Evolutionary conservation across 179 eudicot genomes (phyloP), one percentile per base, ranked within the genome.

Genomic region (Spinacia oleracea): DNA sequence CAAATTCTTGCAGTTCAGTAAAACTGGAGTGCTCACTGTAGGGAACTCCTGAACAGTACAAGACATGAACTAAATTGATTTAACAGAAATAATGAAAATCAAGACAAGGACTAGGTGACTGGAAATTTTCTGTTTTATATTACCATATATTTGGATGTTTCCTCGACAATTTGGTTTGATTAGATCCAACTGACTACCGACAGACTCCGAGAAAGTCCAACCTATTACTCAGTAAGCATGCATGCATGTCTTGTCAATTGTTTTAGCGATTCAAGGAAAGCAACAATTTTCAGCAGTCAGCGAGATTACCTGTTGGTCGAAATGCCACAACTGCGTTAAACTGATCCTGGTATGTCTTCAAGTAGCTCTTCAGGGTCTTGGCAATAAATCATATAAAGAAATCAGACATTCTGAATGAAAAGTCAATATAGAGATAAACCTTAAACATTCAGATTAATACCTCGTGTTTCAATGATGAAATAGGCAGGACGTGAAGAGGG

Each of bases 1-100:
- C 89, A 78, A 90, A 90, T 76, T 90, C 93, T 84, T 79, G 84
- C 56, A 90, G 81, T 75, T 90, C 93, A 72, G 80, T 82, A 81
- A 88, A 90, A 80, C 90, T 90, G 32, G 93, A 90, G 82, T 90
- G 93, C 83, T 90, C 93, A 71, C 93, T 90, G 38, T 90, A 90
- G 12, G 93, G 93, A 69, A 90, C 91, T 69, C 93, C 93, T 90
- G 88, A 80, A 81, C 25, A 48, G n/a, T 32, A 50, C 20, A 31
- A 38, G 55, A 4, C 62, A 18, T 16, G 53, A 77, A 65, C 34
- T 77, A 20, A 79, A 15, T 56, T 67, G n/a, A 38, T 34, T 29
- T 10, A 42, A 43, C 29, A 7, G 38, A 25, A 71, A 59, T 1
- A 42, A 43, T 42, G 9, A 46, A 12, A 23, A 75, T 6, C 7